phyloP scores from a whole-genome alignment of 2,329 filamentous ascomycete genomes.

The Thielaviopsis populi region DNA sequence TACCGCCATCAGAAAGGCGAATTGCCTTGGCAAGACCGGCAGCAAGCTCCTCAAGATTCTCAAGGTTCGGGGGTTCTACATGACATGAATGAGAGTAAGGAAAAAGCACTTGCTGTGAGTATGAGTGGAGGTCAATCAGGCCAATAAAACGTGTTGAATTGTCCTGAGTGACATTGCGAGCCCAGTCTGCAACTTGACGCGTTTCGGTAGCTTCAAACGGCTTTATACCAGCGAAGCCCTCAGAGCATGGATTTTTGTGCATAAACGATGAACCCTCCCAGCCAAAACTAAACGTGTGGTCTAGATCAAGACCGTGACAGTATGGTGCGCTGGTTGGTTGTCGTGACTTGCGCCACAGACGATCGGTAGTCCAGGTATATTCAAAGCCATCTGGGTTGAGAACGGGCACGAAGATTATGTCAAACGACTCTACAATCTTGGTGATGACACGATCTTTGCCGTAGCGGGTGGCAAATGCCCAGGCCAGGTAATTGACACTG shows the following conservation, averaged over 20 bases:
- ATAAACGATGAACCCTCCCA: slow-evolving; percentile 54
- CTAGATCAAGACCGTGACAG: slow-evolving; percentile 78
- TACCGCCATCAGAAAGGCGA: slow-evolving; percentile 59
- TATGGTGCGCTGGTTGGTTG: slow-evolving; percentile 70
- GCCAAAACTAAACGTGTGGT: slow-evolving; percentile 70
- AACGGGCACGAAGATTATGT: slow-evolving; percentile 76
- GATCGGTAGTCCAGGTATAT: slow-evolving; percentile 82
- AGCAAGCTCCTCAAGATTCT: slow-evolving; percentile 83
- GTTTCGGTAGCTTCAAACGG: slow-evolving; percentile 78
- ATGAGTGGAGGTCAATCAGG: slow-evolving; percentile 82
- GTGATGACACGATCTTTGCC: slow-evolving; percentile 58
- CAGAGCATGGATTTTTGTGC: slow-evolving; percentile 69
- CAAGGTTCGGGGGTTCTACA: slow-evolving; percentile 63
- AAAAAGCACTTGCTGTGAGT: slow-evolving; percentile 87
- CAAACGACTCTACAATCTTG: slow-evolving; percentile 66
- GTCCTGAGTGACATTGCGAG: slow-evolving; percentile 56
- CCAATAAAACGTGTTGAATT: slow-evolving; percentile 66
- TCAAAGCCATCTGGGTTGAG: slow-evolving; percentile 89
- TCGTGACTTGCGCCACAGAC: slow-evolving; percentile 88
- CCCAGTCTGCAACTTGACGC: slow-evolving; percentile 62
- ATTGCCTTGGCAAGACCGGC: slow-evolving; percentile 82
- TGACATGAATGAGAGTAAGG: slow-evolving; percentile 80
- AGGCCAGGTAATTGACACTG: slow-evolving; percentile 81
- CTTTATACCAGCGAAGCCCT: slow-evolving; percentile 69
- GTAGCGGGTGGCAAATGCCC: slow-evolving; percentile 72